A percentile compares a stretch with the other conserved stretches of the same genome.
Conservation (phyloP, 768 basidiomycete genomes). For the Lyophyllum semitale region DNA sequence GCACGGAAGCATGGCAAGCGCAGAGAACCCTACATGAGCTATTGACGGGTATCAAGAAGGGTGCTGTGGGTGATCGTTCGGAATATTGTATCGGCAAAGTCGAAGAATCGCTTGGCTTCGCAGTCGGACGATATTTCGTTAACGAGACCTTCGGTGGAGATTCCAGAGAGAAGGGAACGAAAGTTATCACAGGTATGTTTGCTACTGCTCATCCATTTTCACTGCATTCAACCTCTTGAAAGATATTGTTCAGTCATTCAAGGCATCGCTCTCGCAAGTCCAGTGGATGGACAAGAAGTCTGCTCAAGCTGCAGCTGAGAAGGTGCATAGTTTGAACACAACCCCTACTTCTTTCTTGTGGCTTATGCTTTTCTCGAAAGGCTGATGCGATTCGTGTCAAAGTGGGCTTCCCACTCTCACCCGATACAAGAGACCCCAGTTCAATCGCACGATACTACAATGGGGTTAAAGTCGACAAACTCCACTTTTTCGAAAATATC, state of each 20-base stretch:
- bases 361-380: constrained; percentile 33
- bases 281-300: constrained; percentile 93
- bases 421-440: constrained; percentile 71
- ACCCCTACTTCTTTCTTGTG: neutral
- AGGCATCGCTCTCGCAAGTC: constrained; percentile 68
- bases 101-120: constrained; percentile 81
- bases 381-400: constrained; percentile 84
- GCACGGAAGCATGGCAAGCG: constrained; percentile 80
- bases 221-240: constrained; percentile 15
- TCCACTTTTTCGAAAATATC: constrained; percentile 85
- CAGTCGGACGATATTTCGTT: constrained; percentile 88
- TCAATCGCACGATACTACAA: constrained; percentile 78
- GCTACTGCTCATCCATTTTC: constrained; percentile 11
- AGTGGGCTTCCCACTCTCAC: constrained; percentile 90
- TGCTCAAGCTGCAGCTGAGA: constrained; percentile 78
- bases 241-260: constrained; percentile 86
- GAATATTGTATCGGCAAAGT: constrained; percentile 81
- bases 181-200: constrained; percentile 71
- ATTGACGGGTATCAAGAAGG: constrained; percentile 84
- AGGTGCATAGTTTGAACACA: constrained; percentile 46
- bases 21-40: constrained; percentile 69
- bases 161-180: constrained; percentile 78
- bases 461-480: constrained; percentile 60
- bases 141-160: constrained; percentile 78
- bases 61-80: constrained; percentile 78